Conservation (phyloP, 129 eudicot genomes). For the Lactuca sativa region DNA sequence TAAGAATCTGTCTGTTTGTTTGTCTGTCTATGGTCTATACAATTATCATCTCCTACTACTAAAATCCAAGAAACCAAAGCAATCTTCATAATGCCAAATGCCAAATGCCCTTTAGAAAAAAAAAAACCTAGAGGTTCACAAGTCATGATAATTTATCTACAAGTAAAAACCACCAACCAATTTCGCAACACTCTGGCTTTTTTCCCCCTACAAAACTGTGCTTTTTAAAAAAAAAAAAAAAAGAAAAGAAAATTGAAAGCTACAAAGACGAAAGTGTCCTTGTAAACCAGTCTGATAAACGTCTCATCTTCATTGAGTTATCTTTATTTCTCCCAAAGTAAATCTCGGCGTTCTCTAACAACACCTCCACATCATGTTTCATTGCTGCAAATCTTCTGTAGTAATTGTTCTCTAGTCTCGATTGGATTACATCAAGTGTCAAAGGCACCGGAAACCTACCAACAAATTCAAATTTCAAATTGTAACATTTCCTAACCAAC, state of each 20-base stretch:
- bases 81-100: background rate
- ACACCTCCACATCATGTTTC: constrained; percentile 76
- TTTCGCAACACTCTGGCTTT: constrained; percentile 18
- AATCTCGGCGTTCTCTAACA: constrained; percentile 58
- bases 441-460: constrained; percentile 91
- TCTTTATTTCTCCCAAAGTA: constrained; percentile 58
- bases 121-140: background rate
- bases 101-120: background rate
- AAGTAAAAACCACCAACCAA: constrained; percentile 10
- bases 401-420: constrained; percentile 76
- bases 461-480: background rate
- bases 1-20: constrained; percentile 17
- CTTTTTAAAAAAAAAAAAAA: no score
- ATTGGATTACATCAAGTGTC: constrained; percentile 63
- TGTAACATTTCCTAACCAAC: background rate
- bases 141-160: constrained; percentile 20
- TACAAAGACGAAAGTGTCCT: constrained; percentile 58
- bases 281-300: constrained; percentile 69
- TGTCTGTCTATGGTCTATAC: constrained; percentile 32
- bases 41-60: constrained; percentile 25
- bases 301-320: constrained; percentile 42
- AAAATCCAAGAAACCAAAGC: constrained; percentile 21
- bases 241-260: background rate
- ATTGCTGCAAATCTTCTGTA: constrained; percentile 78
- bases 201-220: constrained; percentile 58